Evolutionary conservation across 352 stramenopile genomes (phyloP), one percentile per base, ranked within the genome.

Genomic region (Pilasporangium apinafurcum): DNA sequence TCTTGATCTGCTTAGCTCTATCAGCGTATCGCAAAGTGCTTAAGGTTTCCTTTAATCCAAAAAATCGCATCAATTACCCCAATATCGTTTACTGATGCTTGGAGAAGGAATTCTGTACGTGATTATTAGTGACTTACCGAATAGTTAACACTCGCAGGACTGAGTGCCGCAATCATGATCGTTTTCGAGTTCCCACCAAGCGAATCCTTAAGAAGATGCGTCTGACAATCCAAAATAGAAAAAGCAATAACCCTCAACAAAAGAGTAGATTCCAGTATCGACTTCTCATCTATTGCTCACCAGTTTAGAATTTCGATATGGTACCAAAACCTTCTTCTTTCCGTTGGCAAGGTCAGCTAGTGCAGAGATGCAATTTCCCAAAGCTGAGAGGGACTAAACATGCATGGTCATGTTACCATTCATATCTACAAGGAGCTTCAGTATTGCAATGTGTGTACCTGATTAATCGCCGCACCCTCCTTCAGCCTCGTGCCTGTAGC

Each of bases 381-480:
- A 64, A 0, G 86, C 86, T 21, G 86, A 95, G 10, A 97, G 59
- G 1, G 80, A 92, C 78, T 79, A 35, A 20, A 28, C 27, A 39
- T 39, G n/a, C 18, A 20, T 39, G 16, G 24, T 8, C 34, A 39
- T 12, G 8, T 20, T 17, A 20, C 18, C 18, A 12, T 24, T 17
- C 9, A 39, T 17, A 8, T 22, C 10, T 17, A 29, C 30, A 48
- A n/a, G 6, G 4, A 5, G 28, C n/a, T n/a, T n/a, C n/a, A n/a
- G n/a, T n/a, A n/a, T n/a, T n/a, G n/a, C n/a, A n/a, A n/a, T n/a
- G 4, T 9, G 13, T 20, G 25, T 14, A 77, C 81, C 70, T 96
- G 75, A 51, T 98, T 97, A 49, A 97, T 98, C n/a, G 82, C 87
- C 18, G 87, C 88, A 3, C 92, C 92, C 71, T 97, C 92, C 60